These are phyloP conservation scores for Ochetophila trinervis DNA, from an alignment of 306 rosid species.

Conservation along the genomic window DNA sequence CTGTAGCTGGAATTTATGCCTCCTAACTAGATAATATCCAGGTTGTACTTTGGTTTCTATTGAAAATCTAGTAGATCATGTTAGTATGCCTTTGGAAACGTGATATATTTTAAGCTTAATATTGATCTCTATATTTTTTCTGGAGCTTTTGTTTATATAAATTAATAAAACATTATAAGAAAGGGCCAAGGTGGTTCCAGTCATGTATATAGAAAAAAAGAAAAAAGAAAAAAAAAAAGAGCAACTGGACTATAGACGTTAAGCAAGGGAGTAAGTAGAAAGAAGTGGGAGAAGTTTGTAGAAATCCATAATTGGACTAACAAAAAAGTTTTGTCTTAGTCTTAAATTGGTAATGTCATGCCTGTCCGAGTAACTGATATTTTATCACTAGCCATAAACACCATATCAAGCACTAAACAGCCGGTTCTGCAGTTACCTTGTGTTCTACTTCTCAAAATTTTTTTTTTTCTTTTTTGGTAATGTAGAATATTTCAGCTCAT, in stretches of 20 bases:
- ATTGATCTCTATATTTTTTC: neutral
- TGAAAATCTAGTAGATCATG: too few species aligned
- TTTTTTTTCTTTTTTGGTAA: neutral
- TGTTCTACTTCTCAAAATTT: neutral
- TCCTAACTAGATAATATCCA: too few species aligned
- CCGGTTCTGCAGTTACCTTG: too few species aligned
- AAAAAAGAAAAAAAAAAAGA: neutral
- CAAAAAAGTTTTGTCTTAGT: neutral
- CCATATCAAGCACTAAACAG: neutral
- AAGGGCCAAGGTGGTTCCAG: neutral
- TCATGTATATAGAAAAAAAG: neutral
- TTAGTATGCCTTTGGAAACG: neutral
- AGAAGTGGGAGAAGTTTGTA: neutral
- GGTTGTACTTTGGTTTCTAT: too few species aligned
- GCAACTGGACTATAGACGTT: neutral
- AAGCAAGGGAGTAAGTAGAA: neutral
- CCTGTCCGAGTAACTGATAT: neutral
- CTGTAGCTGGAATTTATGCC: too few species aligned
- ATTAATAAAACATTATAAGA: neutral
- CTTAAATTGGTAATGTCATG: neutral
- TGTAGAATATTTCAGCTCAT: neutral
- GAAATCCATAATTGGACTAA: neutral
- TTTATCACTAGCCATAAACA: neutral
- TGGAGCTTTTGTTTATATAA: neutral
- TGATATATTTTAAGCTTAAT: neutral